These are phyloP conservation scores for Globisporangium spinosum DNA, from an alignment of 352 stramenopile genomes.

Conservation along the genomic window DNA sequence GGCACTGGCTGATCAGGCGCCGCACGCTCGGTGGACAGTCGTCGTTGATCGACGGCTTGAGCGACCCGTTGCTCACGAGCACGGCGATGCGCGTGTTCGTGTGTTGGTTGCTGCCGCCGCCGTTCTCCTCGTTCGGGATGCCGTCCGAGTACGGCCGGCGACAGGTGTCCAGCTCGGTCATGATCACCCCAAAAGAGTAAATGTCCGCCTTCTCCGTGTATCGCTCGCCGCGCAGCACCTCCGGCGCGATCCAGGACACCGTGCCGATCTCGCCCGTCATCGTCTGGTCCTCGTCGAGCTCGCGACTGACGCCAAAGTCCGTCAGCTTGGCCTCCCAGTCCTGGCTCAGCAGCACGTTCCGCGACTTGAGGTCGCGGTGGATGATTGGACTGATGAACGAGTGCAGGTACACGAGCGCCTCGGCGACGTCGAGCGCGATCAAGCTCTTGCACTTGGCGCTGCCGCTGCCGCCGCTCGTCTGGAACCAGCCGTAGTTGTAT, in stretches of 20 bases:
- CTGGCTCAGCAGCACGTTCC: conserved; percentile 55
- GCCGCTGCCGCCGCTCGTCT: conserved; percentile 1
- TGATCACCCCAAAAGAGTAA: conserved; percentile 36
- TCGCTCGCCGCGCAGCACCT: conserved; percentile 29
- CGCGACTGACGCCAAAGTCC: conserved; percentile 25
- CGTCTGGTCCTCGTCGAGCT: conserved; percentile 25
- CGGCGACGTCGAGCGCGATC: conserved; percentile 43
- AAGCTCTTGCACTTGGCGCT: conserved; percentile 28
- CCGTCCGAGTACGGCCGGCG: conserved; percentile 23
- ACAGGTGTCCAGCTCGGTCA: conserved; percentile 39
- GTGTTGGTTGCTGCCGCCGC: conserved; percentile 17
- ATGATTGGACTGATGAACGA: conserved; percentile 65
- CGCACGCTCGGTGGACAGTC: conserved; percentile 52
- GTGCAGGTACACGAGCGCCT: conserved; percentile 47
- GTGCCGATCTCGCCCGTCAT: conserved; percentile 42
- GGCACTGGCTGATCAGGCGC: conserved; percentile 43
- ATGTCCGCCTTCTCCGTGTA: conserved; percentile 29
- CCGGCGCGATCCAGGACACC: conserved; percentile 28
- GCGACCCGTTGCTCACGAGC: conserved; percentile 40
- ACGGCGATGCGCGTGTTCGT: conserved; percentile 42
- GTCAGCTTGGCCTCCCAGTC: conserved; percentile 24
- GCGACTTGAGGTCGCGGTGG: conserved; percentile 81
- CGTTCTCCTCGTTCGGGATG: conserved; percentile 16
- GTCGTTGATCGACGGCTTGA: conserved; percentile 41
- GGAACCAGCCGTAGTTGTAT: conserved; percentile 16